A percentile compares a stretch with the other conserved stretches of the same genome.
phyloP scores from a whole-genome alignment of 345 rosid genomes.

The Aquilaria yunnanensis region DNA sequence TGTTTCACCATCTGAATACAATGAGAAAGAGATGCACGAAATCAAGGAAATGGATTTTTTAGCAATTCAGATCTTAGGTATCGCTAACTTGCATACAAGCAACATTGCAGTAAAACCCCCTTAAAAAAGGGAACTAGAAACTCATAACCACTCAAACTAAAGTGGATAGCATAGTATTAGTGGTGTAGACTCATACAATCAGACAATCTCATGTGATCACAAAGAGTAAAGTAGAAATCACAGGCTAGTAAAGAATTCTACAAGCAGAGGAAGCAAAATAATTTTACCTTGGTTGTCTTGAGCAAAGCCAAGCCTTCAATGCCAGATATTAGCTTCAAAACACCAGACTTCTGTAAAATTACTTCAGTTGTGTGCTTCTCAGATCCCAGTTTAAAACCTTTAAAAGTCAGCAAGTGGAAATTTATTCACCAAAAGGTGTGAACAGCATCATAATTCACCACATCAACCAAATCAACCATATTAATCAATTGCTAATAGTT shows the following conservation, averaged over 20 bases:
- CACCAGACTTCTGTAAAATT: slow-evolving; percentile 57
- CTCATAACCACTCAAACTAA: too few relatives aligned
- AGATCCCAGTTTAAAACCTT: slow-evolving; percentile 95
- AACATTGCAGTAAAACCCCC: too few relatives aligned
- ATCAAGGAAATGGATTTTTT: too few relatives aligned
- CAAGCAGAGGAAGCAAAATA: slow-evolving; percentile 1
- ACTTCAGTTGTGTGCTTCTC: slow-evolving; percentile 84
- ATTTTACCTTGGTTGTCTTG: slow-evolving; percentile 80
- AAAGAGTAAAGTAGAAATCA: not conserved
- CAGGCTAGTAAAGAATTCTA: not conserved
- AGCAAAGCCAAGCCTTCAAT: slow-evolving; percentile 69
- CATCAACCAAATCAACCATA: not conserved
- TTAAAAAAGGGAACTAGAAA: too few relatives aligned
- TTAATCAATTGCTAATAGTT: not conserved
- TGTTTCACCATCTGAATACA: too few relatives aligned
- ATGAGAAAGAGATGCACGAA: too few relatives aligned
- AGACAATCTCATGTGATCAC: not conserved
- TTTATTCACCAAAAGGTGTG: not conserved
- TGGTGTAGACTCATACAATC: not conserved
- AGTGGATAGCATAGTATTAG: too few relatives aligned
- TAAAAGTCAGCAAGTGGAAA: slow-evolving; percentile 7
- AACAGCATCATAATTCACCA: not conserved
- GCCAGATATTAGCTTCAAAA: slow-evolving; percentile 57
- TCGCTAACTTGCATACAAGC: too few relatives aligned
- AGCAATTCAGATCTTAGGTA: too few relatives aligned